Base-by-base conservation (phyloP, 129 eudicot genomes). In the Kitagawia praeruptora region DNA sequence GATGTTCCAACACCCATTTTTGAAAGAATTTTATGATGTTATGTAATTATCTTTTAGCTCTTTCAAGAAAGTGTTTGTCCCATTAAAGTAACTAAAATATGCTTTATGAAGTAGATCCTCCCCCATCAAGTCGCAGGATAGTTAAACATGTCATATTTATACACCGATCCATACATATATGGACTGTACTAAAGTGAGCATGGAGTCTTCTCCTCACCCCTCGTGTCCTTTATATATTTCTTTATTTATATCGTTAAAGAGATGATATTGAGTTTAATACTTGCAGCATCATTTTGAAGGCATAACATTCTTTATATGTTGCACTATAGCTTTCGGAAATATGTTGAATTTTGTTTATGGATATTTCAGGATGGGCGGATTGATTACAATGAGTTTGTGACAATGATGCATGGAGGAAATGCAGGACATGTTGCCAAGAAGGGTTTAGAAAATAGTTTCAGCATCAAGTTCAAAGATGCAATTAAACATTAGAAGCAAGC, bases 301-400 rank as follows among this genome's bases (percentile, higher is more conserved):
- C 13, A n/a, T 21, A n/a, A 21, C 27, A 10, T 54, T 54, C 11
- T 21, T 54, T 15, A 48, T 54, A 31, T 23, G 66, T 58, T 66
- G 71, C 25, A 37, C 25, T 70, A 21, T 4, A 4, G 27, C 51
- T 73, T 13, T 42, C 23, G 13, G 18, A 13, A 42, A 9, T 5
- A 40, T 42, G 27, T 25, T 72, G n/a, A 44, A 14, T 31, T 21
- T 71, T 42, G 58, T 78, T 74, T 21, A 31, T 78, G 44, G 25
- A 15, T 82, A 38, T 54, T 81, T 15, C 85, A 91, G 97, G 97
- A 91, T 80, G 97, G 97, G n/a, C 91, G 87, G 67, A 91, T 91
- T 77, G 96, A 91, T 70, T 91, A 91, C 86, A 91, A 91, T 16
- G 96, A 91, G 82, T 91, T 91, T 87, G 96, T 91, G 56, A 87